Conservation (phyloP, 2,329 filamentous ascomycete species). For the Aspergillus glaucus region DNA sequence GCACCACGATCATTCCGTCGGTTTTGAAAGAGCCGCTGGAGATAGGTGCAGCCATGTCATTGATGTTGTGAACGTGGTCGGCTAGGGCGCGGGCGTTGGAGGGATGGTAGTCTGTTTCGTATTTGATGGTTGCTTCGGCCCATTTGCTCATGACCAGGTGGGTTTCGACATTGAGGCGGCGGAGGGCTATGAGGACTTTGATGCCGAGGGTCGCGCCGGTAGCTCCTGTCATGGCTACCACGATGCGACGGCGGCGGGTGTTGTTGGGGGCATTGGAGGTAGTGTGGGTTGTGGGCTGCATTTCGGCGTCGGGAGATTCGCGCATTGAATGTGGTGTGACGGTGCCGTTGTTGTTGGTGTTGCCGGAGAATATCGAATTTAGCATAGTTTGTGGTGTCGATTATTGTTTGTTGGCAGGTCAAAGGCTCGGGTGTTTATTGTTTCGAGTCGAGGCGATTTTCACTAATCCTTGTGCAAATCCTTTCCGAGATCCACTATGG, state of each 20-base stretch:
- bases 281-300: background rate
- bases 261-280: background rate
- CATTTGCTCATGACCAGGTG: conserved; percentile 46
- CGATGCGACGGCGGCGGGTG: conserved; percentile 26
- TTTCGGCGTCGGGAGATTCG: conserved; percentile 5
- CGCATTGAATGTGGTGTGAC: conserved; percentile 14
- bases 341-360: background rate
- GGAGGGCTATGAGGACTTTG: conserved; percentile 36
- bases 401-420: background rate
- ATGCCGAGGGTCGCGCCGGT: conserved; percentile 44
- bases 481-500: background rate
- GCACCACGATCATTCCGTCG: conserved; percentile 44
- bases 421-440: background rate
- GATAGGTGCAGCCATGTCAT: conserved; percentile 42
- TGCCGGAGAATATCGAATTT: conserved; percentile 12
- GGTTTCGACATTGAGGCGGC: conserved; percentile 41
- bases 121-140: conserved; percentile 44
- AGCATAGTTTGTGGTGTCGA: conserved; percentile 6
- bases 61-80: conserved; percentile 33
- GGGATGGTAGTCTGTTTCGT: conserved; percentile 39
- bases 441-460: background rate
- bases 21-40: conserved; percentile 41
- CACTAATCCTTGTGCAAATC: background rate
- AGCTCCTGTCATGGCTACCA: conserved; percentile 47
- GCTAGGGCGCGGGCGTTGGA: conserved; percentile 35